phyloP scores from a whole-genome alignment of 352 stramenopile genomes.

The Phytophthora cryptogea region DNA sequence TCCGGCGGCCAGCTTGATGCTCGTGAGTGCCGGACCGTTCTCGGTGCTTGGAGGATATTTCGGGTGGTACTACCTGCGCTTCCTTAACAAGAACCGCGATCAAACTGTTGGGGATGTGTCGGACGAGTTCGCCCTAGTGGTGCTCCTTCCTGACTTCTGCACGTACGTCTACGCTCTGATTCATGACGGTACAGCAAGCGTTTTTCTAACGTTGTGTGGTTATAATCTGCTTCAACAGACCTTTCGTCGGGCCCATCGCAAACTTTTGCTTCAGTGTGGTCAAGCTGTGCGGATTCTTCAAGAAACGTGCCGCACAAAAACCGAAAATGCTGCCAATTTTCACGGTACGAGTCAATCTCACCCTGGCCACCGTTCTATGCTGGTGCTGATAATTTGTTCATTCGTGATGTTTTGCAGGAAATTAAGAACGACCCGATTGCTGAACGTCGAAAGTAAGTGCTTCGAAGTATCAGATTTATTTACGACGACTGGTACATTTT shows the following conservation, averaged over 20 bases:
- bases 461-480: background rate
- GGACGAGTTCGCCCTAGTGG: slow-evolving; percentile 75
- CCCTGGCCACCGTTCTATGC: background rate
- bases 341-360: slow-evolving; percentile 34
- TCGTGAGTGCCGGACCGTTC: slow-evolving; percentile 76
- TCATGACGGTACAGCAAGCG: background rate
- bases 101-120: slow-evolving; percentile 73
- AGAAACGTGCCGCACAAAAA: slow-evolving; percentile 68
- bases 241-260: slow-evolving; percentile 60
- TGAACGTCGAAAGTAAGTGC: slow-evolving; percentile 84
- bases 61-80: slow-evolving; percentile 87
- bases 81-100: slow-evolving; percentile 81
- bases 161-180: slow-evolving; percentile 42
- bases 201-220: background rate
- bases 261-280: slow-evolving; percentile 87
- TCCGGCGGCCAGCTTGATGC: slow-evolving; percentile 43
- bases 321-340: slow-evolving; percentile 67
- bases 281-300: slow-evolving; percentile 87
- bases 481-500: background rate
- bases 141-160: slow-evolving; percentile 72
- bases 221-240: slow-evolving; percentile 34
- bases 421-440: slow-evolving; percentile 76
- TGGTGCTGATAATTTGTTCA: background rate
- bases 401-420: slow-evolving; percentile 31
- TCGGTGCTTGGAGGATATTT: slow-evolving; percentile 78